Base-by-base conservation (phyloP, 164 flowering plant genomes). In the Piper betle region DNA sequence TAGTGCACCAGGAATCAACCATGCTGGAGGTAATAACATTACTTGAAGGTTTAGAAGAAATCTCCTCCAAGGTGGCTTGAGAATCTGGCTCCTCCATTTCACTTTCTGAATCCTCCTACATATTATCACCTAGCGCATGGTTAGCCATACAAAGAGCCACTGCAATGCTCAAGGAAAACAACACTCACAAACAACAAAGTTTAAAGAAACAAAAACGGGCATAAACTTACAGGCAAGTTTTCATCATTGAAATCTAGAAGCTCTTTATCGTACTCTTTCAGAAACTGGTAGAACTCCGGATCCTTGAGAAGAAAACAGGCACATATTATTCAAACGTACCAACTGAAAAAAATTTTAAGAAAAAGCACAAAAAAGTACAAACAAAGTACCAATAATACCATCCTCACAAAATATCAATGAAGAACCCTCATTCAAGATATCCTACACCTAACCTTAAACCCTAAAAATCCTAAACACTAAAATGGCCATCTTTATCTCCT, bases 191-290 rank as follows among this genome's bases (percentile, higher is more conserved):
- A 4, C 9, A 3, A 17, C 20, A 18, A 54, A 18, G 20, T 20
- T 18, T 3, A 4, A 25, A 19, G 18, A 54, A 61, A 46, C 0
- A 48, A 58, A 3, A 37, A 37, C 43, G 33, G 59, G 18, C 54
- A 41, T 6, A 59, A 10, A 79, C 87, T 78, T 64, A 86, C 98
- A 66, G 82, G 83, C 62, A 70, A 43, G 58, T 69, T 96, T 52
- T 84, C 90, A 53, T 81, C 92, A 57, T 75, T 64, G 62, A 94
- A 93, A 0, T 84, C 82, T 3, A 93, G 78, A 70, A 93, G 92
- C 79, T 88, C 94, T 72, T 82, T 74, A 64, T 84, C 96, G 61
- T 83, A 80, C 56, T 86, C 87, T 77, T 84, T 73, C 88, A 90
- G 77, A 62, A 77, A 93, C 65, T 84, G 48, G 61, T 76, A 88